Conservation (phyloP, 2,329 filamentous ascomycete genomes). For the Trichoderma koningiopsis region DNA sequence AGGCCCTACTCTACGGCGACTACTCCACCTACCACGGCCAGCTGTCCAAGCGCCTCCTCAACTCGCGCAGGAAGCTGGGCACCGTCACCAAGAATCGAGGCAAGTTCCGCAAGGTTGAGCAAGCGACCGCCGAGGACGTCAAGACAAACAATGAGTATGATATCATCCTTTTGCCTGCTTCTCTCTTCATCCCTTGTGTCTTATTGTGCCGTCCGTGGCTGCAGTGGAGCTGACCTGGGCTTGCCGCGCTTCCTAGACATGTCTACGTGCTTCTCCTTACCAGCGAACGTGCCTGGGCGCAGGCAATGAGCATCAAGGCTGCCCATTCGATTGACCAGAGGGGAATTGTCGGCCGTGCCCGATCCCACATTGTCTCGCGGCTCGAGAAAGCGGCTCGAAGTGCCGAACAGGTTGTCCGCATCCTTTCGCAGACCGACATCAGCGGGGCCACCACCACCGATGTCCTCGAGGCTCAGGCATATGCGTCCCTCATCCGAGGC, state of each 20-base stretch:
- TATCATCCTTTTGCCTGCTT: background rate
- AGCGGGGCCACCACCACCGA: conserved; percentile 70
- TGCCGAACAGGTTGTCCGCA: conserved; percentile 66
- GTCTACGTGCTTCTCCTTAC: conserved; percentile 79
- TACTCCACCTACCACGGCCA: conserved; percentile 82
- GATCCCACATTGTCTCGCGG: conserved; percentile 86
- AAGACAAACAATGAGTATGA: conserved; percentile 73
- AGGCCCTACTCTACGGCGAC: conserved; percentile 84
- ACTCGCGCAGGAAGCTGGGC: conserved; percentile 80
- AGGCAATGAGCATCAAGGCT: conserved; percentile 93
- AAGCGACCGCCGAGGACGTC: conserved; percentile 75
- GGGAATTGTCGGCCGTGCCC: conserved; percentile 75
- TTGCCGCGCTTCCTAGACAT: conserved; percentile 55
- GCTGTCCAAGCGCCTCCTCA: conserved; percentile 78
- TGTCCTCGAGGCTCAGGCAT: conserved; percentile 82
- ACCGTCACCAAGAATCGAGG: conserved; percentile 81
- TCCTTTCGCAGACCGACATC: conserved; percentile 64
- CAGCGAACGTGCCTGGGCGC: conserved; percentile 89
- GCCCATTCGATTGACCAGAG: conserved; percentile 77
- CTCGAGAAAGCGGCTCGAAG: conserved; percentile 75
- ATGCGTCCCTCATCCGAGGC: conserved; percentile 74
- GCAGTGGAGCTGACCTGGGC: conserved; percentile 10
- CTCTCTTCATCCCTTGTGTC: background rate
- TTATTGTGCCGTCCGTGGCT: background rate
- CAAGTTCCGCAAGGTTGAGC: conserved; percentile 75